Base-by-base conservation (phyloP, 2,329 filamentous ascomycete genomes). In the Simplicillium aogashimaense region DNA sequence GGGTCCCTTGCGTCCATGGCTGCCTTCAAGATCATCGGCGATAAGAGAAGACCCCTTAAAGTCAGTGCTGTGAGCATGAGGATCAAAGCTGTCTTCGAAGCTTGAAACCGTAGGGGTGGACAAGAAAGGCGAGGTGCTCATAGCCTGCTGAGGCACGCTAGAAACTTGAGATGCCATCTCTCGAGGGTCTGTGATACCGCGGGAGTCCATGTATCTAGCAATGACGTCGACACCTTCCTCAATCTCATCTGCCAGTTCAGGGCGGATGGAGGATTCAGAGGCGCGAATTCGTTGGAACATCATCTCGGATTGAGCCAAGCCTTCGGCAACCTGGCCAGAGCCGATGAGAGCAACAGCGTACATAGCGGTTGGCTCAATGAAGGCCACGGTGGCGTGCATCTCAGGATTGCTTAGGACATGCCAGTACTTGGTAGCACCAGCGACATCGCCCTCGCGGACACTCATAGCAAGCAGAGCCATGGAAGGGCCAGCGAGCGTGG, bases 1-100 rank as follows among this genome's bases (percentile, higher is more conserved):
- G 39, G 80, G 75, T 16, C 80, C 81, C 49, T 81, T 78, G 43
- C 83, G 80, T 37, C 83, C 83, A 52, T 81, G 80, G 31, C 77
- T 74, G 53, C 83, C 86, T 65, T 97, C 90, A 16, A 97, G 75
- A 49, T 92, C 77, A 47, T 95, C 89, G 1, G 87, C 86, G 54
- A 97, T 95, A 43, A 87, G 71, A 13, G 88, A 83, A 11, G 92
- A 97, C 32, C 87, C 89, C 62, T 90, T 90, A 69, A 92, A 90
- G 60, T 98, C 92, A 29, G 87, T 95, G 48, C 77, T 88, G 53
- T 85, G 79, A 12, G 84, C 86, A 56, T 97, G 94, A 2, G 92
- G 92, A 55, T 98, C 92, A 53, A 83, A 94, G 7, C 79, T 81
- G 48, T 95, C 90, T 53, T 94, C 84, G 43, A 78, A 81, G 40